These are phyloP conservation scores for Xylariales sp. DNA, from an alignment of 2,329 filamentous ascomycete species.

Conservation along the genomic window DNA sequence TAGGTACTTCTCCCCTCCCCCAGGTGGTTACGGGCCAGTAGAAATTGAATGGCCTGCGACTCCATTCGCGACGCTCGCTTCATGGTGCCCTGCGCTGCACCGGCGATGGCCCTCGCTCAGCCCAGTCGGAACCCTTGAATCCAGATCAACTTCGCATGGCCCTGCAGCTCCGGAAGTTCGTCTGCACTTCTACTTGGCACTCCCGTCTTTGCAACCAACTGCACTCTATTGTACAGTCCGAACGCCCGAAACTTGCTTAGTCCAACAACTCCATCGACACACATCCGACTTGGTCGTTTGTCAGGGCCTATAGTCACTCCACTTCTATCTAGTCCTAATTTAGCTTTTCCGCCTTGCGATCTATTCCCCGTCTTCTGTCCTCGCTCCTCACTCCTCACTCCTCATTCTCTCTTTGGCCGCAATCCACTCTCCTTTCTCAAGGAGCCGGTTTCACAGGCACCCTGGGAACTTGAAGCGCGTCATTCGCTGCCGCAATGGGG, in stretches of 20 bases:
- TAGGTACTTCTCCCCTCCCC: neutral
- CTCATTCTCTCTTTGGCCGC: constrained; percentile 13
- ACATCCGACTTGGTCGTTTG: constrained; percentile 29
- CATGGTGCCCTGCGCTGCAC: constrained; percentile 13
- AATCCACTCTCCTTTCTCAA: constrained; percentile 20
- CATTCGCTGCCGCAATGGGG: constrained; percentile 32
- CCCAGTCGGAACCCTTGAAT: constrained; percentile 31
- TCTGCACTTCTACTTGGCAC: constrained; percentile 20
- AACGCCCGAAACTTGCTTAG: constrained; percentile 32
- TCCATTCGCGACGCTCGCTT: constrained; percentile 26
- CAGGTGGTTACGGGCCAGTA: neutral
- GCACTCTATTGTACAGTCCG: constrained; percentile 23
- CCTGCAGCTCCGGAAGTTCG: constrained; percentile 36
- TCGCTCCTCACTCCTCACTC: constrained; percentile 12
- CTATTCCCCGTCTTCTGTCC: constrained; percentile 17
- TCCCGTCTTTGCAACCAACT: constrained; percentile 26
- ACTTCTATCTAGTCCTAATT: constrained; percentile 31
- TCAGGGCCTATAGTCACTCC: constrained; percentile 33
- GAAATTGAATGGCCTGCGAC: constrained; percentile 14
- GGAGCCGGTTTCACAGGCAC: constrained; percentile 9
- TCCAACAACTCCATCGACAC: constrained; percentile 23
- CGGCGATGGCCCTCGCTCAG: constrained; percentile 22
- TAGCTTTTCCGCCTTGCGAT: constrained; percentile 27
- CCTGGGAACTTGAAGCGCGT: constrained; percentile 22
- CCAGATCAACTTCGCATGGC: constrained; percentile 31